phyloP scores from a whole-genome alignment of 352 stramenopile species.

The Blastocystis sp. region DNA sequence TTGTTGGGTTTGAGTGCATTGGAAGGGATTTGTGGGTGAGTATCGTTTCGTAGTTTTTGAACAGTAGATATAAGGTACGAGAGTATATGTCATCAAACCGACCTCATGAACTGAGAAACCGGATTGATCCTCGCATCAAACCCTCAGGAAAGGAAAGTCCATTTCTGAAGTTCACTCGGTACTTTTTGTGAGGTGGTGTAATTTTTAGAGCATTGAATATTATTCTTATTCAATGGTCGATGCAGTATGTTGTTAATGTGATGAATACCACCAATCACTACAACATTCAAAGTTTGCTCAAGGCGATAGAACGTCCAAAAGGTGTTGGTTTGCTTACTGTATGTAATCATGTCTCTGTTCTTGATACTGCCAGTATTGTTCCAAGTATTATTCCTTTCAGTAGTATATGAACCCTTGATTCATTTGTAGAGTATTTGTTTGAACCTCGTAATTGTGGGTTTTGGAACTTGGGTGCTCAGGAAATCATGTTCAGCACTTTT shows the following conservation, averaged over 20 bases:
- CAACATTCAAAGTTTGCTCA: background rate
- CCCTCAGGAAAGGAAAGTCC: slow-evolving; percentile 17
- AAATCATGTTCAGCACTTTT: slow-evolving; percentile 39
- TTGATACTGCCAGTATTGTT: slow-evolving; percentile 46
- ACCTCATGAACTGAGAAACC: slow-evolving; percentile 6
- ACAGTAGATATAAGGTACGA: background rate
- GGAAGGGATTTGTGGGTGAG: background rate
- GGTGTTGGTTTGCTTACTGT: slow-evolving; percentile 56
- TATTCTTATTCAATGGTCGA: background rate
- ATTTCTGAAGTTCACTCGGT: slow-evolving; percentile 14
- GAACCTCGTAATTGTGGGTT: slow-evolving; percentile 28
- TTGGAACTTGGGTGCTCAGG: slow-evolving; percentile 43
- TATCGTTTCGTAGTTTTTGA: background rate
- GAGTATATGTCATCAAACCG: slow-evolving; percentile 21
- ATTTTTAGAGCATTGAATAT: slow-evolving; percentile 18
- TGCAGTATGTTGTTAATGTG: slow-evolving; percentile 37
- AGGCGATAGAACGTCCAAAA: slow-evolving; percentile 27
- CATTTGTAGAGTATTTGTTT: background rate
- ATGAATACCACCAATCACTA: slow-evolving; percentile 22
- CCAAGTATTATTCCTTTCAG: slow-evolving; percentile 10
- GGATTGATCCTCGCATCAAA: slow-evolving; percentile 31
- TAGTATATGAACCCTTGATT: background rate
- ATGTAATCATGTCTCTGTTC: slow-evolving; percentile 50
- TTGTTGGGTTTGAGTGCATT: background rate
- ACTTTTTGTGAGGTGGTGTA: background rate